Percentiles rank a stretch among this genome's conserved stretches.
Conservation (phyloP, 192 early-diverging fungal species). For the Umbelopsis sp. region DNA sequence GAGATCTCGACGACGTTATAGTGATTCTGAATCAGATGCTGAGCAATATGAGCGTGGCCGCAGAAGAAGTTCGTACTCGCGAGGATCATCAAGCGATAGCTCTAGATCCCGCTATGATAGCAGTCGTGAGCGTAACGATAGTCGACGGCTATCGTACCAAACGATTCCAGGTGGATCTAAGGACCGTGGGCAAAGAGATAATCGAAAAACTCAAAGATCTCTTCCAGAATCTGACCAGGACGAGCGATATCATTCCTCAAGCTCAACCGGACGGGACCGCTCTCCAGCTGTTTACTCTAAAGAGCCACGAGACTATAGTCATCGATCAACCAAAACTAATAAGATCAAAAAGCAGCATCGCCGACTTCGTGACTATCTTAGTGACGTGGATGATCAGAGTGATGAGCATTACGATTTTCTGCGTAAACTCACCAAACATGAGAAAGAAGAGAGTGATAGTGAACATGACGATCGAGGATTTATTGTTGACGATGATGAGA, state of each 20-base stretch:
- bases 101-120: conserved; percentile 18
- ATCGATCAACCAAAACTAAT: conserved; percentile 7
- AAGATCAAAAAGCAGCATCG: conserved; percentile 38
- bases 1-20: background rate
- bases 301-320: background rate
- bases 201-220: background rate
- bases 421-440: conserved; percentile 46
- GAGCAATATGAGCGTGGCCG: conserved; percentile 19
- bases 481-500: conserved; percentile 26
- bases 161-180: background rate
- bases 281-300: conserved; percentile 12
- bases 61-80: conserved; percentile 15
- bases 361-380: conserved; percentile 53
- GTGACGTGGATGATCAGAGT: conserved; percentile 45
- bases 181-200: background rate
- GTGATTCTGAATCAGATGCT: background rate
- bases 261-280: conserved; percentile 17
- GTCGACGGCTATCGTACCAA: conserved; percentile 27
- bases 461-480: conserved; percentile 9
- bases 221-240: conserved; percentile 27
- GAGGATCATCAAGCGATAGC: conserved; percentile 17
- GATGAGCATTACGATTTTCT: conserved; percentile 51
- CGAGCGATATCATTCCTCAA: conserved; percentile 33
- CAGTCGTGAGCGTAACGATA: conserved; percentile 5
- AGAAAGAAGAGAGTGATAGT: conserved; percentile 25